Evolutionary conservation across 139 green algal species (phyloP).

Genomic region (Tetraselmis striata): DNA sequence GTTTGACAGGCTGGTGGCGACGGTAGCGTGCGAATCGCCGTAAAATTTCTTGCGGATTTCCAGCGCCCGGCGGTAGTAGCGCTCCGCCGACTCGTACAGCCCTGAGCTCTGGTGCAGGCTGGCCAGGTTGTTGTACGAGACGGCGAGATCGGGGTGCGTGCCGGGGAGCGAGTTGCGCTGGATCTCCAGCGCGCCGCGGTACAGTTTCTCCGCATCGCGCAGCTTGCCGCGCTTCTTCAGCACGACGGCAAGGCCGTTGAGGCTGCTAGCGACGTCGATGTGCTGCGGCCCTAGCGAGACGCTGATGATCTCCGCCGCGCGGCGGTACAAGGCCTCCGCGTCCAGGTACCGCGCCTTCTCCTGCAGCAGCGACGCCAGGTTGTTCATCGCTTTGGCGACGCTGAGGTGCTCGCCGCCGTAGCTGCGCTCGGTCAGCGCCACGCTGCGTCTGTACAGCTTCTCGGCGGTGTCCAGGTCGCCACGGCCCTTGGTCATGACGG

Average conservation of each 20-base stretch:
- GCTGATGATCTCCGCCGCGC: not conserved
- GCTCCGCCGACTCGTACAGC: not conserved
- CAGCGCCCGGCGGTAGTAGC: not conserved
- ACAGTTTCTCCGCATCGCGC: not conserved
- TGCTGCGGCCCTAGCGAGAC: not conserved
- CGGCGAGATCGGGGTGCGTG: not conserved
- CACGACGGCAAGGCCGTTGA: not conserved
- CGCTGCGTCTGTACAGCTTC: not conserved
- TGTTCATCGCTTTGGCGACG: not conserved
- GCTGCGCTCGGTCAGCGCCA: not conserved
- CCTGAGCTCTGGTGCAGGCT: not conserved
- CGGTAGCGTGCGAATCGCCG: not conserved
- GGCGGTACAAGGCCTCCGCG: not conserved
- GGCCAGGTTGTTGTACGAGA: slow-evolving; percentile 3
- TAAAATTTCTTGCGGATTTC: not conserved
- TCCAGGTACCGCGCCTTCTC: not conserved
- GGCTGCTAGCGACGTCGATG: not conserved
- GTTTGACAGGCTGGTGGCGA: not conserved
- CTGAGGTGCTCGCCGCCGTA: not conserved
- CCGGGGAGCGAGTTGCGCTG: not conserved
- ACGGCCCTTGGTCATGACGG: not conserved
- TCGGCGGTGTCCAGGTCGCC: not conserved
- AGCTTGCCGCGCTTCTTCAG: not conserved
- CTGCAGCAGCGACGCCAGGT: not conserved
- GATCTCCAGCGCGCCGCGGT: not conserved